A percentile compares a stretch with the other conserved stretches of the same genome.
These are phyloP conservation scores for Ceratocystis diversiconidia DNA, from an alignment of 2,329 filamentous ascomycete genomes.

Conservation along the genomic window DNA sequence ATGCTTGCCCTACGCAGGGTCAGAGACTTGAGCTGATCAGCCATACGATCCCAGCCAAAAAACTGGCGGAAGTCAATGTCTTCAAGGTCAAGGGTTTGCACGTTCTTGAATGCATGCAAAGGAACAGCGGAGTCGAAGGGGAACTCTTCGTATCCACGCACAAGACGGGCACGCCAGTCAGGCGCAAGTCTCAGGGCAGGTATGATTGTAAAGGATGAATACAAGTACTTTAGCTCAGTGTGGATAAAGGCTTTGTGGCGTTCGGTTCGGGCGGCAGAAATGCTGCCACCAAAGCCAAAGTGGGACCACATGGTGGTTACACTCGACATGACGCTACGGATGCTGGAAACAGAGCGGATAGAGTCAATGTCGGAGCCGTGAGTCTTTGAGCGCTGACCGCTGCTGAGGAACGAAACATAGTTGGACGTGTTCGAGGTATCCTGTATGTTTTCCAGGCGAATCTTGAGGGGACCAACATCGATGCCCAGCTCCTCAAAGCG, in stretches of 20 bases:
- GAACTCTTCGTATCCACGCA: constrained; percentile 91
- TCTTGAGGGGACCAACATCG: constrained; percentile 86
- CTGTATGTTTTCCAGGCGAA: constrained; percentile 87
- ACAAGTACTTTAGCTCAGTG: constrained; percentile 85
- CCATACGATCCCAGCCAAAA: constrained; percentile 88
- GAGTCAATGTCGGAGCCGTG: constrained; percentile 74
- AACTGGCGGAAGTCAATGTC: constrained; percentile 95
- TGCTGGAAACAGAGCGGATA: constrained; percentile 88
- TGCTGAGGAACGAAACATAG: constrained; percentile 89
- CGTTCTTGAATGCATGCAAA: constrained; percentile 92
- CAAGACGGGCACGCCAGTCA: constrained; percentile 83
- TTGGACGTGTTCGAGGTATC: constrained; percentile 73
- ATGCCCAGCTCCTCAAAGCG: constrained; percentile 89
- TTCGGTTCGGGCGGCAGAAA: constrained; percentile 68
- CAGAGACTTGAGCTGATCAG: constrained; percentile 80
- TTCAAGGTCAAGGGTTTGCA: constrained; percentile 84
- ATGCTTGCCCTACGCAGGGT: constrained; percentile 77
- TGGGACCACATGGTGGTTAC: constrained; percentile 90
- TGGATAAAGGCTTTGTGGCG: constrained; percentile 77
- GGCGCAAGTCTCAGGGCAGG: constrained; percentile 78
- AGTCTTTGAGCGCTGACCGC: constrained; percentile 66
- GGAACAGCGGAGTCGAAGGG: constrained; percentile 96
- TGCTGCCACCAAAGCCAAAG: constrained; percentile 67
- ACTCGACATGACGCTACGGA: constrained; percentile 91
- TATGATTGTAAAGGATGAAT: constrained; percentile 97